These are phyloP conservation scores for Takakia lepidozioides DNA, from an alignment of 225 moss, liverwort and hornwort species.

Conservation along the genomic window DNA sequence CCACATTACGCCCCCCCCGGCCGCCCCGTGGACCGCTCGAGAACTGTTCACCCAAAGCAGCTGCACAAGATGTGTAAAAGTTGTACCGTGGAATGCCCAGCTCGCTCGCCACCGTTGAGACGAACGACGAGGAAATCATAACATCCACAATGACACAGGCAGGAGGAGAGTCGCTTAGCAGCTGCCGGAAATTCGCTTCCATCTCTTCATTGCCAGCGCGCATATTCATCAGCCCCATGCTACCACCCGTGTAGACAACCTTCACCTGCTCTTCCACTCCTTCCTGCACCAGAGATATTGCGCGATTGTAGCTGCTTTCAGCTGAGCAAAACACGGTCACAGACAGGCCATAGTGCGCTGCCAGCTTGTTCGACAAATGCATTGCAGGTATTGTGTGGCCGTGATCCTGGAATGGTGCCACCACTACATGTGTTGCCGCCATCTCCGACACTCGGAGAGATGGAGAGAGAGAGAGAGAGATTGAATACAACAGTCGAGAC, in stretches of 20 bases:
- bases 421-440: too few relatives aligned
- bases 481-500: too few relatives aligned
- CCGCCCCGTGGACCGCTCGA: not conserved
- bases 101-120: not conserved
- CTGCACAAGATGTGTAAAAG: not conserved
- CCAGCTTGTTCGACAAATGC: slow-evolving; percentile 2
- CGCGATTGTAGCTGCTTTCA: slow-evolving; percentile 1
- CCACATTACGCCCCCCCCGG: not conserved
- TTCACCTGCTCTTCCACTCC: too few relatives aligned
- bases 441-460: too few relatives aligned
- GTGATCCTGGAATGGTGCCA: not conserved
- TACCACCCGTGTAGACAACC: not conserved
- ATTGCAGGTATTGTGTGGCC: slow-evolving; percentile 2
- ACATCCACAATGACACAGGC: slow-evolving; percentile 1
- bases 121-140: not conserved
- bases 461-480: too few relatives aligned
- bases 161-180: not conserved
- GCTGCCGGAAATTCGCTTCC: not conserved
- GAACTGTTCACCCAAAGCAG: not conserved
- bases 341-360: not conserved
- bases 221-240: not conserved
- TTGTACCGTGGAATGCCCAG: not conserved
- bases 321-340: not conserved
- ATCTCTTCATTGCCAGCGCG: not conserved
- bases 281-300: not conserved